Evolutionary conservation across 371 early-diverging fungal species (phyloP).

Genomic region (Lichtheimia ornata): DNA sequence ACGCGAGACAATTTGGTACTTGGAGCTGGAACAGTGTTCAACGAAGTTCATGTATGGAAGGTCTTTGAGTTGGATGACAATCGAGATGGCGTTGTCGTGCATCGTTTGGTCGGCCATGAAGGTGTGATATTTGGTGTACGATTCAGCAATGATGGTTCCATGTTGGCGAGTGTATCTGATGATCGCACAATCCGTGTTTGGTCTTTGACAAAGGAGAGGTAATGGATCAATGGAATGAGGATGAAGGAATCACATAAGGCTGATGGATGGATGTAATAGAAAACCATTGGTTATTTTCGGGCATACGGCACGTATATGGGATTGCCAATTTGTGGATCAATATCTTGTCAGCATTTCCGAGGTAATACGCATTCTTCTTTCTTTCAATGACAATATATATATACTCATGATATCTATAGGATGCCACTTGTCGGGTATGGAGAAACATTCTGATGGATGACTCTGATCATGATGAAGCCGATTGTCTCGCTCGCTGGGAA

Average conservation of each 20-base stretch:
- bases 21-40: conserved; percentile 86
- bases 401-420: conserved; percentile 34
- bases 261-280: conserved; percentile 19
- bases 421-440: conserved; percentile 85
- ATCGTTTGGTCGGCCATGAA: conserved; percentile 67
- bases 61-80: conserved; percentile 29
- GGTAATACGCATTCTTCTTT: conserved; percentile 13
- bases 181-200: conserved; percentile 86
- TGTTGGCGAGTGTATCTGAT: conserved; percentile 77
- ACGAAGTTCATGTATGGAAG: conserved; percentile 77
- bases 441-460: conserved; percentile 40
- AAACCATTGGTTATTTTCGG: conserved; percentile 67
- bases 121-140: conserved; percentile 84
- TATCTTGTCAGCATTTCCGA: conserved; percentile 70
- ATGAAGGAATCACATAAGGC: background rate
- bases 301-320: conserved; percentile 85
- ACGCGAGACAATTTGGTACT: conserved; percentile 52
- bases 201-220: conserved; percentile 40
- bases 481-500: conserved; percentile 74
- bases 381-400: conserved; percentile 5
- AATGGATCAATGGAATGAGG: background rate
- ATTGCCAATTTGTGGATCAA: conserved; percentile 63
- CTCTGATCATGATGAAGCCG: conserved; percentile 22
- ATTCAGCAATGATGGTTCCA: conserved; percentile 62
- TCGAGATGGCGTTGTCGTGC: conserved; percentile 50